Base-by-base conservation (phyloP, 768 basidiomycete genomes). In the Asterophora lycoperdoides region DNA sequence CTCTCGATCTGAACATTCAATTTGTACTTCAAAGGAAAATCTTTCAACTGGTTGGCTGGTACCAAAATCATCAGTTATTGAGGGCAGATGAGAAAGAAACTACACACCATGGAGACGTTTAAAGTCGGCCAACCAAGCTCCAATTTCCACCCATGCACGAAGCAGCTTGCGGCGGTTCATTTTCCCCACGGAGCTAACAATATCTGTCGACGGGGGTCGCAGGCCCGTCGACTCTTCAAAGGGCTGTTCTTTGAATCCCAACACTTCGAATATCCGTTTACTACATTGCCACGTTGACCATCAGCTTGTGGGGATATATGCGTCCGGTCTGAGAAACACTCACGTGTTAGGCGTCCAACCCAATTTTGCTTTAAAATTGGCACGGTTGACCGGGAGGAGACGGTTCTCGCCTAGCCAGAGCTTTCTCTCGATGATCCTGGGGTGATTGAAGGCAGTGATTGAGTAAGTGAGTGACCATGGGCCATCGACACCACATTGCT, bases 61-160 rank as follows among this genome's bases (percentile, higher is more conserved):
- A 43, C 23, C 60, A 49, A 29, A 10, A 19, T 11, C 33, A 52
- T 40, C 41, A 30, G 11, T 11, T 41, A 35, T 46, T 52, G 44
- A 30, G 11, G 41, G 18, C 18, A 19, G 7, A 20, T 42, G 11
- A 30, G 35, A 30, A 9, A 36, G 42, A 13, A 45, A 19, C 68
- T 62, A 81, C 23, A 6, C 23, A 23, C 79, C 62, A 54, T 79
- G 55, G 20, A 68, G 60, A 30, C 73, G 75, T 45, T 70, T 74
- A 54, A 75, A 88, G 45, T 87, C 78, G 4, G 72, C 66, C 15
- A 84, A 56, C 81, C 83, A 92, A 3, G 86, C 77, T 34, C 76
- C 68, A 7, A 84, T 65, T 61, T 93, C 90, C 14, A 89, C 75
- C 90, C 90, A 92, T 23, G 84, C 86, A 29, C 90, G 78, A 41